These are phyloP conservation scores for Hyaloperonospora brassicae DNA, from an alignment of 352 stramenopile species.

Conservation along the genomic window DNA sequence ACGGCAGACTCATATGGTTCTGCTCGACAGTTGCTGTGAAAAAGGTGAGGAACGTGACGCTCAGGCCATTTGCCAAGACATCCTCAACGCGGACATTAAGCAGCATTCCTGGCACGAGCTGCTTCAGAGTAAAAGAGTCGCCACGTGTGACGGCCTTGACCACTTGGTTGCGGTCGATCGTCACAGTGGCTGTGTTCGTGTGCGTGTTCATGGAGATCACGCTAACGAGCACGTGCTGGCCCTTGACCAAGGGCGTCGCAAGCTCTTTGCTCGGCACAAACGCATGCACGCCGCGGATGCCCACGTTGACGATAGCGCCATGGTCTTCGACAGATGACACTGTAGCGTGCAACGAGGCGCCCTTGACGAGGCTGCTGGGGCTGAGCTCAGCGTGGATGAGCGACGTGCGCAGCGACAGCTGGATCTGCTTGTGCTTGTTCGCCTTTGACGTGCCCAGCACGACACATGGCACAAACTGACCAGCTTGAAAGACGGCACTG, in stretches of 20 bases:
- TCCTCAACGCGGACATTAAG: slow-evolving; percentile 89
- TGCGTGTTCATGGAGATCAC: slow-evolving; percentile 69
- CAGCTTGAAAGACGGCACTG: slow-evolving; percentile 52
- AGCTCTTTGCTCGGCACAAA: slow-evolving; percentile 80
- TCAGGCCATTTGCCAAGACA: slow-evolving; percentile 75
- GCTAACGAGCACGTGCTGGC: slow-evolving; percentile 62
- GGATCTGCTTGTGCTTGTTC: slow-evolving; percentile 81
- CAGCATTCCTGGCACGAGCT: slow-evolving; percentile 89
- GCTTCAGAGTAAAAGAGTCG: slow-evolving; percentile 81
- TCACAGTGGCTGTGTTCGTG: slow-evolving; percentile 69
- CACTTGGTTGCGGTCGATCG: slow-evolving; percentile 46
- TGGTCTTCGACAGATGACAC: slow-evolving; percentile 91
- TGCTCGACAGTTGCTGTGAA: slow-evolving; percentile 85
- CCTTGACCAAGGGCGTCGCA: slow-evolving; percentile 27
- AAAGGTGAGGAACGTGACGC: slow-evolving; percentile 85
- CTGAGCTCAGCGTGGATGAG: slow-evolving; percentile 78
- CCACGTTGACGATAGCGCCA: slow-evolving; percentile 89
- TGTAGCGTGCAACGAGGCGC: slow-evolving; percentile 73
- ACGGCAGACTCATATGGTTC: slow-evolving; percentile 84
- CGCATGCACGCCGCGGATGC: slow-evolving; percentile 61
- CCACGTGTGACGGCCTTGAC: slow-evolving; percentile 77
- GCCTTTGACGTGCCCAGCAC: slow-evolving; percentile 68
- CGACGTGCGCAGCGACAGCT: slow-evolving; percentile 82
- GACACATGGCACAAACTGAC: slow-evolving; percentile 82
- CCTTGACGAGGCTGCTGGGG: slow-evolving; percentile 53